A percentile compares a stretch with the other conserved stretches of the same genome.
These are phyloP conservation scores for Lasiosphaeria miniovina DNA, from an alignment of 495 filamentous ascomycete genomes.

Conservation along the genomic window DNA sequence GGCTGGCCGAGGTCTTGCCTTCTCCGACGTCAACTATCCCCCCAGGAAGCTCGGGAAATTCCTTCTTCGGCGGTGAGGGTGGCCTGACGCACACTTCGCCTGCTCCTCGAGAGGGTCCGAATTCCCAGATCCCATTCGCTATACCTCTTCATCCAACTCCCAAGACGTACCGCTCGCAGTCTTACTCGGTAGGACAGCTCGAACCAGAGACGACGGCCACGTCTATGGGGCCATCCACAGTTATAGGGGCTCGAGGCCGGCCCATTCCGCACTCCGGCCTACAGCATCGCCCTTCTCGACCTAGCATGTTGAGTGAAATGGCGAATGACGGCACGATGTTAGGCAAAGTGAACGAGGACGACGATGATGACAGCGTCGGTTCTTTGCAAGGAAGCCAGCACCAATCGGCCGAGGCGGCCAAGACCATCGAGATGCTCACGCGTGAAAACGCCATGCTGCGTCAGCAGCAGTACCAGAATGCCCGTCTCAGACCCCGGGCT, in stretches of 20 bases:
- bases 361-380: slow-evolving; percentile 64
- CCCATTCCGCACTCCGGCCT: slow-evolving; percentile 58
- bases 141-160: slow-evolving; percentile 89
- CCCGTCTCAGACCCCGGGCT: slow-evolving; percentile 61
- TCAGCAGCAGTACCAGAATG: slow-evolving; percentile 61
- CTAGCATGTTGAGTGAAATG: slow-evolving; percentile 80
- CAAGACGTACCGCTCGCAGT: slow-evolving; percentile 92
- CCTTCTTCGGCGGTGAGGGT: slow-evolving; percentile 44
- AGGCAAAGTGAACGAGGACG: slow-evolving; percentile 76
- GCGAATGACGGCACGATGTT: slow-evolving; percentile 67
- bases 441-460: slow-evolving; percentile 70
- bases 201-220: slow-evolving; percentile 64
- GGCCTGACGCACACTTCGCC: slow-evolving; percentile 42
- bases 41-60: slow-evolving; percentile 40
- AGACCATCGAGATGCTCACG: slow-evolving; percentile 69
- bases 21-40: slow-evolving; percentile 69
- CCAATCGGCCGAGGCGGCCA: slow-evolving; percentile 54
- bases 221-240: slow-evolving; percentile 39
- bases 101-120: slow-evolving; percentile 42
- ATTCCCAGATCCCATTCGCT: slow-evolving; percentile 76
- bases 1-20: slow-evolving; percentile 71
- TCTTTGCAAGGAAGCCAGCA: slow-evolving; percentile 54
- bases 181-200: slow-evolving; percentile 91
- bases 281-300: slow-evolving; percentile 79
- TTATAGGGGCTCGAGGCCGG: slow-evolving; percentile 53